Evolutionary conservation across 495 filamentous ascomycete genomes (phyloP).

Genomic region (Neurospora sp.): DNA sequence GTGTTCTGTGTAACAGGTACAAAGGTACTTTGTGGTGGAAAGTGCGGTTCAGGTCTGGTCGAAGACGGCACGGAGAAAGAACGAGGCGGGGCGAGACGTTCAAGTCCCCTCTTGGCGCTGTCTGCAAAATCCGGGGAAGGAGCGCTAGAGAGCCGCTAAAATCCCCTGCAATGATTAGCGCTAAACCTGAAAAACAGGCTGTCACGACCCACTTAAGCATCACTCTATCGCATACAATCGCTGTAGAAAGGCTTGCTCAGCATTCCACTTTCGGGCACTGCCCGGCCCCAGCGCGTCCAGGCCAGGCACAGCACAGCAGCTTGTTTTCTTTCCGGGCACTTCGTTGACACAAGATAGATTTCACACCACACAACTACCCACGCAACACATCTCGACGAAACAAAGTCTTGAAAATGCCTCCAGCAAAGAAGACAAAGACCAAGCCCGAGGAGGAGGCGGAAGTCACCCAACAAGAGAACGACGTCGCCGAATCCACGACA

Average conservation of each 20-base stretch:
- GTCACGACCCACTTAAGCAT: background rate
- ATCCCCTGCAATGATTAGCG: background rate
- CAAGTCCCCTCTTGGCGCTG: background rate
- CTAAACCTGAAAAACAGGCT: background rate
- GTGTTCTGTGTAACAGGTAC: background rate
- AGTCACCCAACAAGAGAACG: conserved; percentile 4
- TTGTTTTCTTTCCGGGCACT: background rate
- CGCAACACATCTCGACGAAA: background rate
- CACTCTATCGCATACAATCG: background rate
- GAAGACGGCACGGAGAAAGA: background rate
- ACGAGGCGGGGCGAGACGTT: background rate
- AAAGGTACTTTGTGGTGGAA: background rate
- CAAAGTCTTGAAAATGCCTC: conserved; percentile 22
- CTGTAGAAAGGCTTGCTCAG: background rate
- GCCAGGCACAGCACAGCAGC: background rate
- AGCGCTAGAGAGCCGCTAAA: background rate
- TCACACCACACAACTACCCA: background rate
- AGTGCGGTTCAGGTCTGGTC: background rate
- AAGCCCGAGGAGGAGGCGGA: conserved; percentile 13
- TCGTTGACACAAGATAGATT: background rate
- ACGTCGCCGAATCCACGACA: conserved; percentile 3
- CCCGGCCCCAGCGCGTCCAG: background rate
- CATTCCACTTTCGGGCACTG: background rate
- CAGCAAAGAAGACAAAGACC: conserved; percentile 42
- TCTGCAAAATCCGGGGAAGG: background rate